Percentiles rank a stretch among this genome's conserved stretches.
These are phyloP conservation scores for Nicotiana rustica DNA, from an alignment of 305 asterid genomes.

Conservation along the genomic window DNA sequence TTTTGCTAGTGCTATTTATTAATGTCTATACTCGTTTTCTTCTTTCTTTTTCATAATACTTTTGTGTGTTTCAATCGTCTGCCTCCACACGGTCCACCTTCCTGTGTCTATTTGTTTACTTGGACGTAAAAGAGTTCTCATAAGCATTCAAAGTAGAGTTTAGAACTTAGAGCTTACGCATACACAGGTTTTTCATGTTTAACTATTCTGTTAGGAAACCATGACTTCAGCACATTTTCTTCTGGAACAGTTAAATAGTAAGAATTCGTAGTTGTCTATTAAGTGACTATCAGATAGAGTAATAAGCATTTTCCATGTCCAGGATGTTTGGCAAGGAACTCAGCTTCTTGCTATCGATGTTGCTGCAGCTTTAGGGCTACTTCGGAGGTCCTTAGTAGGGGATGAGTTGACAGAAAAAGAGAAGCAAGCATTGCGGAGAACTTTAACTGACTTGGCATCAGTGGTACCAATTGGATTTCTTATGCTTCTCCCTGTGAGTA, in stretches of 20 bases:
- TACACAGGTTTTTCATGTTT: not conserved
- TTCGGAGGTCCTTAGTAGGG: constrained; percentile 74
- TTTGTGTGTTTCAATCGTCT: not conserved
- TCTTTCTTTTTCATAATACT: constrained; percentile 22
- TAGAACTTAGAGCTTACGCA: not conserved
- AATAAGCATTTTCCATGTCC: constrained; percentile 43
- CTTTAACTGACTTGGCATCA: constrained; percentile 94
- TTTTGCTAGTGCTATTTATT: not conserved
- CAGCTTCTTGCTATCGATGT: constrained; percentile 97
- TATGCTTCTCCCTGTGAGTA: constrained; percentile 96
- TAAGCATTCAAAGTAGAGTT: constrained; percentile 14
- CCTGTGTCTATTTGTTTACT: constrained; percentile 2
- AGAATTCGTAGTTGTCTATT: not conserved
- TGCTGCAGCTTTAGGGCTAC: constrained; percentile 83
- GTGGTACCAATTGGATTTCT: constrained; percentile 93
- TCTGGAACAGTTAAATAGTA: constrained; percentile 27
- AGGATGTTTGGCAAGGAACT: constrained; percentile 98
- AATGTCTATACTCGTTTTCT: not conserved
- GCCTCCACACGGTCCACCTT: not conserved
- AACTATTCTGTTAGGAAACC: constrained; percentile 7
- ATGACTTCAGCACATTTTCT: not conserved
- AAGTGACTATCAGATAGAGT: constrained; percentile 21
- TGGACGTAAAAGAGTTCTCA: not conserved
- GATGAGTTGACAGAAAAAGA: constrained; percentile 93
- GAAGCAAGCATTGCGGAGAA: constrained; percentile 91